Percentiles rank a stretch among this genome's conserved stretches.
phyloP scores from a whole-genome alignment of 2,329 filamentous ascomycete species.

The Colletotrichum echinochloae region DNA sequence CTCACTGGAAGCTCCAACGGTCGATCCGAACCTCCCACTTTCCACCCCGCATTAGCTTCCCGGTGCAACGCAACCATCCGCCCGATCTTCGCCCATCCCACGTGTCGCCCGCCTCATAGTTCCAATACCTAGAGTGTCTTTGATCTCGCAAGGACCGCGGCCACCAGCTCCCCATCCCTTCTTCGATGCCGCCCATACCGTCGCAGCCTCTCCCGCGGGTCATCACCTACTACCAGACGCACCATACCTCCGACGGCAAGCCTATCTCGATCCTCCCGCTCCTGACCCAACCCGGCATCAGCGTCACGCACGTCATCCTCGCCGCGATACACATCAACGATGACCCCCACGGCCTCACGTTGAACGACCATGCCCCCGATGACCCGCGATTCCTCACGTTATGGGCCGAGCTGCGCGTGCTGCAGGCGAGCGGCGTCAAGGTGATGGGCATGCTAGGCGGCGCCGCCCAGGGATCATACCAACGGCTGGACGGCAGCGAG shows the following conservation, averaged over 20 bases:
- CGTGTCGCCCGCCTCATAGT: slow-evolving; percentile 8
- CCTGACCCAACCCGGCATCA: slow-evolving; percentile 59
- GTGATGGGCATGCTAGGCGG: slow-evolving; percentile 91
- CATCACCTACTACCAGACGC: slow-evolving; percentile 67
- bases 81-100: slow-evolving; percentile 1
- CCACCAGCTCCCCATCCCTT: not conserved
- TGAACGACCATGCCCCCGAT: slow-evolving; percentile 84
- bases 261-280: slow-evolving; percentile 67
- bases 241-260: slow-evolving; percentile 57
- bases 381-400: slow-evolving; percentile 75
- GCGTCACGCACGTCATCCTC: slow-evolving; percentile 83
- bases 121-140: not conserved
- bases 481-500: slow-evolving; percentile 65
- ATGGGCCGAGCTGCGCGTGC: slow-evolving; percentile 80
- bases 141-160: slow-evolving; percentile 14
- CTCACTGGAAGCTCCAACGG: not conserved
- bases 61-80: not conserved
- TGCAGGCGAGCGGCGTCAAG: slow-evolving; percentile 81
- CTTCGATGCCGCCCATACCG: slow-evolving; percentile 39
- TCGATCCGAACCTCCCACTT: slow-evolving; percentile 3
- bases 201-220: slow-evolving; percentile 57
- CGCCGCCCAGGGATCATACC: slow-evolving; percentile 80
- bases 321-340: slow-evolving; percentile 88
- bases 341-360: slow-evolving; percentile 72
- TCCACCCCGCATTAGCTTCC: slow-evolving; percentile 11